phyloP scores from a whole-genome alignment of 768 basidiomycete genomes.

The Leccinum boreale region DNA sequence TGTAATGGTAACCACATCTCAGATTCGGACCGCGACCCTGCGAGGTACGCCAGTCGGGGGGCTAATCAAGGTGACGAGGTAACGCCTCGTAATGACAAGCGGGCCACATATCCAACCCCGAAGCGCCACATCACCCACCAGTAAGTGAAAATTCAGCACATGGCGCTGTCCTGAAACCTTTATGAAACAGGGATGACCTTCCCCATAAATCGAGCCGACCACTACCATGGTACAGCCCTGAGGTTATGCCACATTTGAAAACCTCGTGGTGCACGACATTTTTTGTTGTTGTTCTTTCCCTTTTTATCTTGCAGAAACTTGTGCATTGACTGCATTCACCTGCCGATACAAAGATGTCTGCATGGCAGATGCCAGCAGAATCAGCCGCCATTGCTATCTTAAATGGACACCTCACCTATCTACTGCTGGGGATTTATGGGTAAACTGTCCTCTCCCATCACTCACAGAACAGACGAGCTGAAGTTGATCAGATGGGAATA shows the following conservation, averaged over 20 bases:
- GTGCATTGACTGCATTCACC: neutral
- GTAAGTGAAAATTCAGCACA: neutral
- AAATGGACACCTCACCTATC: neutral
- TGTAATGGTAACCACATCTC: neutral
- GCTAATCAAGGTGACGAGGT: neutral
- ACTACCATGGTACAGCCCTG: neutral
- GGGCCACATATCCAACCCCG: neutral
- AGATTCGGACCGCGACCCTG: neutral
- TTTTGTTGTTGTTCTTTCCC: neutral
- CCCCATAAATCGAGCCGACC: neutral
- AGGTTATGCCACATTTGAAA: neutral
- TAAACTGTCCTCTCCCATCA: neutral
- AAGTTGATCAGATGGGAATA: conserved; percentile 23
- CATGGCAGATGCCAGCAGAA: neutral
- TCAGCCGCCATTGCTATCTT: neutral
- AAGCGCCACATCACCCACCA: neutral
- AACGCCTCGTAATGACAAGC: neutral
- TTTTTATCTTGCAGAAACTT: neutral
- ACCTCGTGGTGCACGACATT: neutral
- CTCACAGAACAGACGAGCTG: neutral
- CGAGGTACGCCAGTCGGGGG: neutral
- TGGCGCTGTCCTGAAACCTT: conserved; percentile 2
- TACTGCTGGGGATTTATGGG: conserved; percentile 22
- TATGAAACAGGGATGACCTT: conserved; percentile 3
- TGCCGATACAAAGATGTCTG: neutral